Conservation (phyloP, 208 protist genomes). For the Trypanosoma congolense region DNA sequence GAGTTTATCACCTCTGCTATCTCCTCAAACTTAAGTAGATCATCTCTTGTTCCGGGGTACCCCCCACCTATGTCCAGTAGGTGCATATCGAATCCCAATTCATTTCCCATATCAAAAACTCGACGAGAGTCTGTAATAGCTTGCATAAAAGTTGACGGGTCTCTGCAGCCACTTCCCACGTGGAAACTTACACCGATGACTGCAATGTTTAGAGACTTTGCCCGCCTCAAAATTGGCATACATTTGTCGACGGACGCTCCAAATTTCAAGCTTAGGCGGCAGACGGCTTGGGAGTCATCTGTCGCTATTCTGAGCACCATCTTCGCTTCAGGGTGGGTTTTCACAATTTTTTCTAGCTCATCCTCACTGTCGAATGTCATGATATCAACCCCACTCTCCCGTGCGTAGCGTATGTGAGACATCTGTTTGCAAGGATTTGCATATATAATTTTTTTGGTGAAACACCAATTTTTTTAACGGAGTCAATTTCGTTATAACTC, state of each 20-base stretch:
- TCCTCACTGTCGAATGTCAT: slow-evolving; percentile 80
- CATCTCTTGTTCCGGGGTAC: slow-evolving; percentile 45
- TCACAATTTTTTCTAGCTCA: slow-evolving; percentile 73
- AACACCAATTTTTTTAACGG: slow-evolving; percentile 38
- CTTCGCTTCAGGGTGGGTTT: slow-evolving; percentile 38
- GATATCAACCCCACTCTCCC: slow-evolving; percentile 41
- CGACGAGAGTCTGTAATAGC: slow-evolving; percentile 47
- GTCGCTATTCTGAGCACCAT: slow-evolving; percentile 68
- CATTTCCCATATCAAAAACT: slow-evolving; percentile 55
- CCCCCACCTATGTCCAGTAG: slow-evolving; percentile 88
- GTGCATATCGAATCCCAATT: slow-evolving; percentile 64
- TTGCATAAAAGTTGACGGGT: slow-evolving; percentile 42
- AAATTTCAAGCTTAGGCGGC: slow-evolving; percentile 83
- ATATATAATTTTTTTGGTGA: slow-evolving; percentile 69
- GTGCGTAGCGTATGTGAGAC: slow-evolving; percentile 51
- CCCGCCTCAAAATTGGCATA: slow-evolving; percentile 33
- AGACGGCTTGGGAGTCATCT: slow-evolving; percentile 60
- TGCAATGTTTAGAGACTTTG: slow-evolving; percentile 33
- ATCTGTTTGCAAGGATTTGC: slow-evolving; percentile 87
- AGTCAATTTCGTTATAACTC: slow-evolving; percentile 49
- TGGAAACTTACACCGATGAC: slow-evolving; percentile 85
- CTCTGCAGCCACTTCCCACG: slow-evolving; percentile 82
- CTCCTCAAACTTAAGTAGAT: slow-evolving; percentile 29
- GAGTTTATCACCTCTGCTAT: slow-evolving; percentile 54
- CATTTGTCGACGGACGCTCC: slow-evolving; percentile 44